phyloP scores from a whole-genome alignment of 2,329 filamentous ascomycete genomes.

The Colletotrichum higginsianum region DNA sequence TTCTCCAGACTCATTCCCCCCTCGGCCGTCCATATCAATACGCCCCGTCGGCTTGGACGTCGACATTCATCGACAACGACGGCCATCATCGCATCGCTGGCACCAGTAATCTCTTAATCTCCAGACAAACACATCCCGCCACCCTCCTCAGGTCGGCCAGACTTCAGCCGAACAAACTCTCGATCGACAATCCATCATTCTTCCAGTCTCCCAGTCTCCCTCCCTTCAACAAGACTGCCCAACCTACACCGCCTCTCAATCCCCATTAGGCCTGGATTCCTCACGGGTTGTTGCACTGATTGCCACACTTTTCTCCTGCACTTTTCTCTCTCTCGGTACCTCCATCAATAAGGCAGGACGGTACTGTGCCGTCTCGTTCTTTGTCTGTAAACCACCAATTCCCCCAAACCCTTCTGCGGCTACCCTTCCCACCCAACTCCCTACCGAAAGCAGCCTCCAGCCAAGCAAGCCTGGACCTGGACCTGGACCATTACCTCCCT shows the following conservation, averaged over 20 bases:
- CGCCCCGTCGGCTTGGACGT: not conserved
- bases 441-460: conserved; percentile 9
- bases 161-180: conserved; percentile 1
- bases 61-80: not conserved
- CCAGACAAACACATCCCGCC: not conserved
- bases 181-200: not conserved
- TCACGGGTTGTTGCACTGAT: conserved; percentile 6
- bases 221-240: conserved; percentile 1
- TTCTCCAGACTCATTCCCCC: conserved; percentile 13
- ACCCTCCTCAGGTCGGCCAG: not conserved
- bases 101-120: conserved; percentile 8
- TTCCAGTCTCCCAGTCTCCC: not conserved
- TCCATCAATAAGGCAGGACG: not conserved
- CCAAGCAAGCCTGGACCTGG: not conserved
- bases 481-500: not conserved
- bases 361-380: not conserved
- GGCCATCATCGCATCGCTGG: conserved; percentile 5
- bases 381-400: conserved; percentile 29
- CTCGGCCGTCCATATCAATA: not conserved
- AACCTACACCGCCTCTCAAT: conserved; percentile 12
- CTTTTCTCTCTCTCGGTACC: conserved; percentile 4
- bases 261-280: not conserved
- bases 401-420: conserved; percentile 6
- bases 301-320: not conserved
- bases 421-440: not conserved